These are phyloP conservation scores for Hymenoscyphus salicellus DNA, from an alignment of 2,329 filamentous ascomycete species.

Conservation along the genomic window DNA sequence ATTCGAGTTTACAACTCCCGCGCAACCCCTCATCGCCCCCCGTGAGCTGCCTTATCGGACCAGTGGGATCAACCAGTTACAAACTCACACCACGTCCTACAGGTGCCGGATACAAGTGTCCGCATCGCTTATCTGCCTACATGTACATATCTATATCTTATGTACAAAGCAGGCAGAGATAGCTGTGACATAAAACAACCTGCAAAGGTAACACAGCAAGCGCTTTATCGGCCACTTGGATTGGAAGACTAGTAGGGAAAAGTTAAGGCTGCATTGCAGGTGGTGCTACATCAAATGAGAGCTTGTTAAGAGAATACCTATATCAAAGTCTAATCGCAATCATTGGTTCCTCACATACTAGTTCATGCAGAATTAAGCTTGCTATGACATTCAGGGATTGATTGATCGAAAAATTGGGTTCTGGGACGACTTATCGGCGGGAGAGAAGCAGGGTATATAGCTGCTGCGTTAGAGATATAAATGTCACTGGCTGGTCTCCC, in stretches of 20 bases:
- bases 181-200: constrained; percentile 11
- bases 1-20: background rate
- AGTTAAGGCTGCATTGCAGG: background rate
- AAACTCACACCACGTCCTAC: background rate
- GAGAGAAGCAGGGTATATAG: background rate
- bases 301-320: background rate
- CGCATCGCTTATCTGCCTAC: constrained; percentile 7
- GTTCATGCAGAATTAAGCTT: background rate
- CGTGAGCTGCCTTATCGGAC: background rate
- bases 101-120: background rate
- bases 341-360: background rate
- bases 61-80: background rate
- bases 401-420: background rate
- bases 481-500: constrained; percentile 1
- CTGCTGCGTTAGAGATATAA: too few species aligned
- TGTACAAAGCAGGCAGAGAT: background rate
- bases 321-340: background rate
- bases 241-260: background rate
- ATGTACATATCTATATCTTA: background rate
- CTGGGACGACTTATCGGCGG: background rate
- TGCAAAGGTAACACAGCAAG: constrained; percentile 5
- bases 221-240: constrained; percentile 4
- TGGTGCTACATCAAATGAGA: background rate
- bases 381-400: background rate
- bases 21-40: background rate